Evolutionary conservation across 2,329 filamentous ascomycete species (phyloP).

Genomic region (Nannizziopsis arthrosporioides): DNA sequence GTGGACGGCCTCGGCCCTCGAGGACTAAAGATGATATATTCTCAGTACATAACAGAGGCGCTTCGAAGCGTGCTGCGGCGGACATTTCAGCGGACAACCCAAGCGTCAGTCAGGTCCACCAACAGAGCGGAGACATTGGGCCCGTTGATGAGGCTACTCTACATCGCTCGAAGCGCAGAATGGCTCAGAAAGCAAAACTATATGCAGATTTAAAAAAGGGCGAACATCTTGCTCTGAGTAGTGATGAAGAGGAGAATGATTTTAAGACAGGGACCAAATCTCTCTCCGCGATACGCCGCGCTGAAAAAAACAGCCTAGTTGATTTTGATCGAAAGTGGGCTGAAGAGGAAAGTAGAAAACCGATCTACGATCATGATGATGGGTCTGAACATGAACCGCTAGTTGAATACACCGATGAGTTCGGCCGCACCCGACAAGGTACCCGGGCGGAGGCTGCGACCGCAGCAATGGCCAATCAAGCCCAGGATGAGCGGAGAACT

Average conservation of each 20-base stretch:
- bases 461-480: constrained; percentile 36
- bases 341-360: constrained; percentile 43
- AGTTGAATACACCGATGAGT: constrained; percentile 86
- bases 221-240: constrained; percentile 52
- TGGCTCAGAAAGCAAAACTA: constrained; percentile 80
- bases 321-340: constrained; percentile 98
- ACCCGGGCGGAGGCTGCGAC: constrained; percentile 57
- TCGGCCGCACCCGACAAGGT: constrained; percentile 66
- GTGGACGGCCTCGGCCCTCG: constrained; percentile 33
- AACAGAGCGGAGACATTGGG: constrained; percentile 49
- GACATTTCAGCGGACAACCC: constrained; percentile 46
- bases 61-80: constrained; percentile 50
- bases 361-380: constrained; percentile 25
- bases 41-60: constrained; percentile 50
- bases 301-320: constrained; percentile 48
- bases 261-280: constrained; percentile 7
- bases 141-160: constrained; percentile 46
- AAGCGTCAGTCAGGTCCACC: constrained; percentile 48
- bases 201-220: constrained; percentile 87
- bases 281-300: constrained; percentile 14
- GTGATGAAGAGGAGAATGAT: constrained; percentile 25
- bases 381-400: constrained; percentile 45
- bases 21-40: constrained; percentile 58
- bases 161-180: constrained; percentile 60
- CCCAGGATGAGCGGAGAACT: constrained; percentile 14